Percentiles rank a stretch among this genome's conserved stretches.
Conservation (phyloP, 2,329 filamentous ascomycete species). For the Cladophialophora chaetospira region DNA sequence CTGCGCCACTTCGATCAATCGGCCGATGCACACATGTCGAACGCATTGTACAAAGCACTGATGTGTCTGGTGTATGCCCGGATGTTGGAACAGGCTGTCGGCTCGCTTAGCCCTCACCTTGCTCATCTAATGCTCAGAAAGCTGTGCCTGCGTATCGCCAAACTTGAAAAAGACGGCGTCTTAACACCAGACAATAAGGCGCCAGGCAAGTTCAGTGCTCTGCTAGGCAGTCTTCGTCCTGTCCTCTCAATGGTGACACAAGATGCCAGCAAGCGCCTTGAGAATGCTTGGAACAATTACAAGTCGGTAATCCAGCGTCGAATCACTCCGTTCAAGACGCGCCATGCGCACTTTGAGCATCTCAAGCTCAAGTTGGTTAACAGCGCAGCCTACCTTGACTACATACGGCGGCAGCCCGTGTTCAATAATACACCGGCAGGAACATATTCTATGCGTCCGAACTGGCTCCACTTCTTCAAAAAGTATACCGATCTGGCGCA, state of each 20-base stretch:
- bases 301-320: slow-evolving; percentile 42
- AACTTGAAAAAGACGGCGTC: slow-evolving; percentile 52
- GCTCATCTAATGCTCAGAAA: slow-evolving; percentile 53
- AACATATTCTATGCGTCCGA: not conserved
- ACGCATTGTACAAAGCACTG: slow-evolving; percentile 60
- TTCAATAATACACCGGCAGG: not conserved
- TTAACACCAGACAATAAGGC: slow-evolving; percentile 36
- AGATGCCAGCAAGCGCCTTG: slow-evolving; percentile 37
- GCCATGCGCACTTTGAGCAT: slow-evolving; percentile 38
- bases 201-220: not conserved
- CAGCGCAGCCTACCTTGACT: slow-evolving; percentile 42
- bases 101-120: slow-evolving; percentile 40
- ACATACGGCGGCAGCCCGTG: slow-evolving; percentile 1
- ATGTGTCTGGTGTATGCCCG: slow-evolving; percentile 53
- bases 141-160: slow-evolving; percentile 59
- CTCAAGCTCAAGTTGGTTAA: slow-evolving; percentile 44
- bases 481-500: slow-evolving; percentile 9
- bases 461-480: not conserved
- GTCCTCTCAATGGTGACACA: slow-evolving; percentile 32
- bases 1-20: slow-evolving; percentile 53
- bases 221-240: slow-evolving; percentile 8
- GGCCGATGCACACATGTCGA: slow-evolving; percentile 47
- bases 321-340: slow-evolving; percentile 47
- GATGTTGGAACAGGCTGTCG: slow-evolving; percentile 48
- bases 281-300: slow-evolving; percentile 44